Percentiles rank a stretch among this genome's conserved stretches.
Conservation (phyloP, 495 filamentous ascomycete species). For the Penicillium nucicola region DNA sequence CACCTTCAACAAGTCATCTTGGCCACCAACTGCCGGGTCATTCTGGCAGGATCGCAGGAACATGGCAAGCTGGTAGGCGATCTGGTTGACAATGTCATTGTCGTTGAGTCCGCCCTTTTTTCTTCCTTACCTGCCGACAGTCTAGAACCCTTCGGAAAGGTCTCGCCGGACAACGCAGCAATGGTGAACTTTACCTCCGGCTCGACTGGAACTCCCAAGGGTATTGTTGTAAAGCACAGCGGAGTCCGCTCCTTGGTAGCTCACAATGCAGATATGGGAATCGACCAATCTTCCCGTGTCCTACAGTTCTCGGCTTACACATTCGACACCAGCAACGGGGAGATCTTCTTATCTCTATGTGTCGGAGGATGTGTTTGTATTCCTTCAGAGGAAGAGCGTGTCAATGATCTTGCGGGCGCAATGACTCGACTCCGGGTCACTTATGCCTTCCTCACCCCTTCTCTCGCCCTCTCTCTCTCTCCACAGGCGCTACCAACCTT, state of each 20-base stretch:
- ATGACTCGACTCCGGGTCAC: slow-evolving; percentile 34
- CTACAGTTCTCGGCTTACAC: slow-evolving; percentile 17
- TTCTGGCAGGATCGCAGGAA: background rate
- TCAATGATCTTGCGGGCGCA: slow-evolving; percentile 29
- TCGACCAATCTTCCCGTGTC: slow-evolving; percentile 30
- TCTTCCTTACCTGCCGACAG: background rate
- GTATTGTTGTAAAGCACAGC: slow-evolving; percentile 70
- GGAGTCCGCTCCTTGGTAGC: slow-evolving; percentile 43
- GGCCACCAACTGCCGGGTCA: background rate
- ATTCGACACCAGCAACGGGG: slow-evolving; percentile 20
- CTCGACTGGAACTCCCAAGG: slow-evolving; percentile 76
- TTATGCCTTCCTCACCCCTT: slow-evolving; percentile 38
- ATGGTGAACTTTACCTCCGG: slow-evolving; percentile 64
- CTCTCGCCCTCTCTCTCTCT: slow-evolving; percentile 31
- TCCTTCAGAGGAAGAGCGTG: slow-evolving; percentile 25
- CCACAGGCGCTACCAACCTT: slow-evolving; percentile 33
- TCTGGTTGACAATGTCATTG: background rate
- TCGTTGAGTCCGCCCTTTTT: background rate
- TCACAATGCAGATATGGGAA: slow-evolving; percentile 2
- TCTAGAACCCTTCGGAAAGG: background rate
- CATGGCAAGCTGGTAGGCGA: background rate
- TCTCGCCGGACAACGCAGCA: background rate
- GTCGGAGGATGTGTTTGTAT: slow-evolving; percentile 27
- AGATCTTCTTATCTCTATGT: slow-evolving; percentile 20
- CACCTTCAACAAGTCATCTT: background rate